These are phyloP conservation scores for Naegleria gruberi DNA, from an alignment of 208 protist genomes.

Conservation along the genomic window DNA sequence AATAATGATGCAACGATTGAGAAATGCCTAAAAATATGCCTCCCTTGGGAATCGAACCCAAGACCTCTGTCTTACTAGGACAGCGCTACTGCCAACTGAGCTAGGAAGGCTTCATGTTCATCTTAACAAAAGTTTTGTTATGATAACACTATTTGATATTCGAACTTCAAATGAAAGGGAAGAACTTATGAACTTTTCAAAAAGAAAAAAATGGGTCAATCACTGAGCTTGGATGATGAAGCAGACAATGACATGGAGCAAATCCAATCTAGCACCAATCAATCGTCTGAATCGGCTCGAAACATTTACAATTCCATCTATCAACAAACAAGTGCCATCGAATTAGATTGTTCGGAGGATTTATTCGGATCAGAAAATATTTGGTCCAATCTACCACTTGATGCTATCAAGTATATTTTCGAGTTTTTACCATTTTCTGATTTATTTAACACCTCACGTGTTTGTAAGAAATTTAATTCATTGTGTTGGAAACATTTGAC, in stretches of 20 bases:
- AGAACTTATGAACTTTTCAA: too few species aligned
- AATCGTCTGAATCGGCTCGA: not conserved
- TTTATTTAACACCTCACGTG: not conserved
- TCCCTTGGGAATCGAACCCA: too few species aligned
- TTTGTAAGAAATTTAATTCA: not conserved
- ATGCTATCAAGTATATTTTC: not conserved
- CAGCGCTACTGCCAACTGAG: too few species aligned
- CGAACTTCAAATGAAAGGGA: too few species aligned
- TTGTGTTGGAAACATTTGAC: not conserved
- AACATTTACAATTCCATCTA: not conserved
- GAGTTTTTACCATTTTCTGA: not conserved
- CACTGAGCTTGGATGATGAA: not conserved
- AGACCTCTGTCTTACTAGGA: too few species aligned
- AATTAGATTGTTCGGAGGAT: not conserved
- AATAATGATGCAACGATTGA: too few species aligned
- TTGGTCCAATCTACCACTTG: not conserved
- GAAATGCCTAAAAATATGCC: too few species aligned
- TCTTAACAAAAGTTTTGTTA: too few species aligned
- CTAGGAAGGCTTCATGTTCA: too few species aligned
- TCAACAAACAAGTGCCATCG: not conserved
- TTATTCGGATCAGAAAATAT: not conserved
- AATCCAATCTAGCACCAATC: not conserved
- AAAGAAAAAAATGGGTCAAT: not conserved
- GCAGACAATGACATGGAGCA: not conserved
- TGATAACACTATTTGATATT: too few species aligned